phyloP scores from a whole-genome alignment of 1,284 basidiomycete species.

The Trichosporon ovoides region DNA sequence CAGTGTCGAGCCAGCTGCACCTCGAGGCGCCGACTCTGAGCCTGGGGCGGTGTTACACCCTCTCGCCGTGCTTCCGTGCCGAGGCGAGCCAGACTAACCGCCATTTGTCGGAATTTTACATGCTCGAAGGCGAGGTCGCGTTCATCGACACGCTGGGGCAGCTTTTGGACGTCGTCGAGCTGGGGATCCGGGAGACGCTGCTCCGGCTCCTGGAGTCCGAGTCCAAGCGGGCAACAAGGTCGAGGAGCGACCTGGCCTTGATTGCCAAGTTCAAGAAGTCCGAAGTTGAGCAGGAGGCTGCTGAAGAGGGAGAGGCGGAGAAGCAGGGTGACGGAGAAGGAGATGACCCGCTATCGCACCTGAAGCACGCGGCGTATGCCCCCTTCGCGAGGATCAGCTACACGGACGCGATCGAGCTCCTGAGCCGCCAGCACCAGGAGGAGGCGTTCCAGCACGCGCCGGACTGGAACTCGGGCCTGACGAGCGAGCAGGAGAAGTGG shows the following conservation, averaged over 20 bases:
- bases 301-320: neutral
- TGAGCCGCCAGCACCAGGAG: conserved; percentile 51
- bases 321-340: neutral
- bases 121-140: conserved; percentile 90
- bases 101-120: conserved; percentile 98
- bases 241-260: conserved; percentile 26
- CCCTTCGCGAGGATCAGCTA: conserved; percentile 65
- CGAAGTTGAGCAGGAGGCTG: neutral
- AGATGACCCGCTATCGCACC: conserved; percentile 21
- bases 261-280: neutral
- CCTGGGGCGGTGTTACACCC: conserved; percentile 77
- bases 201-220: conserved; percentile 18
- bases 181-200: conserved; percentile 43
- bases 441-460: conserved; percentile 57
- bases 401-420: conserved; percentile 63
- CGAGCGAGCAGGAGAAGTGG: conserved; percentile 89
- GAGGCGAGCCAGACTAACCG: conserved; percentile 80
- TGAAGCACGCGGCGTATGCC: conserved; percentile 21
- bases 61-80: conserved; percentile 88
- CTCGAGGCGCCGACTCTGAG: conserved; percentile 80
- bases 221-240: conserved; percentile 18
- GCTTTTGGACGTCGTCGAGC: conserved; percentile 69
- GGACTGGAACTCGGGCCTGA: conserved; percentile 65
- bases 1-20: conserved; percentile 92
- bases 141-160: conserved; percentile 54